These are phyloP conservation scores for Neofusicoccum parvum DNA, from an alignment of 2,329 filamentous ascomycete genomes.

Conservation along the genomic window DNA sequence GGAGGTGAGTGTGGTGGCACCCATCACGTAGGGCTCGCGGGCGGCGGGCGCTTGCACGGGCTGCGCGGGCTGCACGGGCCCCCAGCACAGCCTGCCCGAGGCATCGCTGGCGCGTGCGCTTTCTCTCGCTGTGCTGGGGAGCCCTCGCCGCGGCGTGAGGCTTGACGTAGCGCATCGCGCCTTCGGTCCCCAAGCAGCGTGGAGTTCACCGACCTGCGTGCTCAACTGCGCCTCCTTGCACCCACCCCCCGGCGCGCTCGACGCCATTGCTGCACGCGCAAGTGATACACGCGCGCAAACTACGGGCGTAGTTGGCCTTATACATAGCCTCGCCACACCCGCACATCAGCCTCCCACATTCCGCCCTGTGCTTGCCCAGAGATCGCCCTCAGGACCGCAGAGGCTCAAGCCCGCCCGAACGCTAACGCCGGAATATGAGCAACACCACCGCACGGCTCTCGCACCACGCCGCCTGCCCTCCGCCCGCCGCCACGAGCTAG, in stretches of 20 bases:
- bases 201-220: conserved; percentile 2
- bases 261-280: neutral
- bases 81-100: conserved; percentile 11
- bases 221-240: neutral
- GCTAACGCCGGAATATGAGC: conserved; percentile 6
- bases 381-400: neutral
- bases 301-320: conserved; percentile 7
- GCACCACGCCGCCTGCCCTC: neutral
- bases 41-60: neutral
- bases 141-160: neutral
- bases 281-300: neutral
- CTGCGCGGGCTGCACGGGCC: neutral
- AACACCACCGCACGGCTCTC: neutral
- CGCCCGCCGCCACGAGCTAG: neutral
- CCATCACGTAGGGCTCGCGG: too few relatives aligned
- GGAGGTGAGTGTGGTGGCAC: neutral
- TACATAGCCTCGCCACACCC: conserved; percentile 4
- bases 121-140: neutral
- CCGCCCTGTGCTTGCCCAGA: conserved; percentile 1
- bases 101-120: neutral
- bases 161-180: conserved; percentile 4
- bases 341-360: conserved; percentile 1
- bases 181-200: neutral
- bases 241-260: neutral
- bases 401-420: neutral